phyloP scores from a whole-genome alignment of 176 grass and related monocot species.

The Oryza brachyantha region DNA sequence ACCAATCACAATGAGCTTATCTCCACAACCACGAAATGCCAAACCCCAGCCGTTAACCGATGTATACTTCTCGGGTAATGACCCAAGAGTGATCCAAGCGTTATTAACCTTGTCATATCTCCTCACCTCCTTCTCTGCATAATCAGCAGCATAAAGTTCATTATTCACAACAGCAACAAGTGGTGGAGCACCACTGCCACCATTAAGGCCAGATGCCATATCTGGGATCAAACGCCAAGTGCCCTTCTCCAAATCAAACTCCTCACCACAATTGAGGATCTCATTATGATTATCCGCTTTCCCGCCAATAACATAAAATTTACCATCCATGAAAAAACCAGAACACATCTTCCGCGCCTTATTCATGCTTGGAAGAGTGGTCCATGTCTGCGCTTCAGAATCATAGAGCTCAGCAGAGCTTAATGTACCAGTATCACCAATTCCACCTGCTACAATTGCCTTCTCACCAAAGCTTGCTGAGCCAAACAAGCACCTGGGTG shows the following conservation, averaged over 20 bases:
- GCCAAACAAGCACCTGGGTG: slow-evolving; percentile 51
- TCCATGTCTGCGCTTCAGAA: slow-evolving; percentile 46
- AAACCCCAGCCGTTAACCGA: slow-evolving; percentile 48
- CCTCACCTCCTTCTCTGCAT: slow-evolving; percentile 35
- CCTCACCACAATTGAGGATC: slow-evolving; percentile 41
- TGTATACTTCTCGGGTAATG: slow-evolving; percentile 43
- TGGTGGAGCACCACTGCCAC: slow-evolving; percentile 34
- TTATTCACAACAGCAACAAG: slow-evolving; percentile 60
- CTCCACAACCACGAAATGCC: slow-evolving; percentile 49
- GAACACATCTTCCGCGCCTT: slow-evolving; percentile 51
- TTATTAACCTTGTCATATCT: slow-evolving; percentile 49
- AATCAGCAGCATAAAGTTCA: slow-evolving; percentile 54
- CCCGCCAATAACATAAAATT: slow-evolving; percentile 51
- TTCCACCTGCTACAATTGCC: slow-evolving; percentile 49
- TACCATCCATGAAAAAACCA: slow-evolving; percentile 55
- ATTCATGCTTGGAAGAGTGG: slow-evolving; percentile 50
- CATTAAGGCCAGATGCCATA: slow-evolving; percentile 49
- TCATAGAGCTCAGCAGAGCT: slow-evolving; percentile 54
- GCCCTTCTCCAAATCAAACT: slow-evolving; percentile 48
- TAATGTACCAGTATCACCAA: slow-evolving; percentile 30
- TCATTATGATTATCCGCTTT: slow-evolving; percentile 30
- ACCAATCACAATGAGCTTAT: slow-evolving; percentile 50
- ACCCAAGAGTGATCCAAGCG: slow-evolving; percentile 47
- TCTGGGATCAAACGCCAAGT: slow-evolving; percentile 45
- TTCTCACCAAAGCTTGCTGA: slow-evolving; percentile 40